Base-by-base conservation (phyloP, 1,284 basidiomycete genomes). In the Sporisorium graminicola region DNA sequence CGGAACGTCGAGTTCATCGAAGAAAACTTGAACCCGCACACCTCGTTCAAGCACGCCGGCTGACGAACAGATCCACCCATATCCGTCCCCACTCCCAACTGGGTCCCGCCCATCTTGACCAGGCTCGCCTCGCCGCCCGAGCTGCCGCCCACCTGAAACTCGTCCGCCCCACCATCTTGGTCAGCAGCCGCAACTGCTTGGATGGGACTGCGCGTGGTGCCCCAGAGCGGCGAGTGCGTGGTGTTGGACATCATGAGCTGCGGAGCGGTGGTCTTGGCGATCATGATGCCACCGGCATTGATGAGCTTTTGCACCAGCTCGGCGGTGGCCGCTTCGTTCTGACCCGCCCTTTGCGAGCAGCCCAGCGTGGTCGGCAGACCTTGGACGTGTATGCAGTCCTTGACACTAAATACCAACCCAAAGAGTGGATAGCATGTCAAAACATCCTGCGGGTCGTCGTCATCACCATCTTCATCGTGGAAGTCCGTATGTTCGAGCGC, bases 51-150 rank as follows among this genome's bases (percentile, higher is more conserved):
- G 26, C 50, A 63, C 18, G 74, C 74, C 0, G 80, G 80, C 42
- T 81, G 79, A n/a, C 80, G 62, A 14, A 81, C 63, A 0, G 63
- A 71, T 5, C 80, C 80, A n/a, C 80, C 75, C 65, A 81, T 79
- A 31, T 79, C 78, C 9, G 77, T 74, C 13, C 78, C 80, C 2
- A 81, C 24, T 2, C 79, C 77, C 14, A 80, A 47, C 18, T 66
- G 57, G 31, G 64, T 68, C 7, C 77, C 80, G 10, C 70, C 73
- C 14, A 63, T 22, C 35, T 62, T 58, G 52, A 82, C 63, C 24
- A 79, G 43, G 18, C 58, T 52, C 5, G 76, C 72, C 51, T 82
- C 79, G 43, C 79, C 80, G 12, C 80, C 79, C 14, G 65, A 71
- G 22, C 60, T 68, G 3, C 80, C 80, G 4, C 79, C 80, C 26